Conservation (phyloP, 768 basidiomycete genomes). For the Boletus coccyginus region DNA sequence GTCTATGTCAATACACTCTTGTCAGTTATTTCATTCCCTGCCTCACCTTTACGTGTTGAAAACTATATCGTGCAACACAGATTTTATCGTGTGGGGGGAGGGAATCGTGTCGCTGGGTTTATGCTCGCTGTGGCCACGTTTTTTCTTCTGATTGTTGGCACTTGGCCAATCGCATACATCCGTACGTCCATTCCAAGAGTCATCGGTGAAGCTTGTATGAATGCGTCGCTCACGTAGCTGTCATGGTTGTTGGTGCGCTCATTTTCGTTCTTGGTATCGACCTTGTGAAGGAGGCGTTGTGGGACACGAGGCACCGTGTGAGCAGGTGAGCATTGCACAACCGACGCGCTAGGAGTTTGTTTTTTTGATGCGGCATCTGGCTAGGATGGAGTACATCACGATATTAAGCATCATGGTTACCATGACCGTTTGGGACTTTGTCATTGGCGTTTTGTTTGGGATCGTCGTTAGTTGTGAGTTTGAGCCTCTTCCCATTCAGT, state of each 20-base stretch:
- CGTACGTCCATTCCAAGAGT: slow-evolving; percentile 49
- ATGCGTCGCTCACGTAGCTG: slow-evolving; percentile 46
- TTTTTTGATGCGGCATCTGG: slow-evolving; percentile 8
- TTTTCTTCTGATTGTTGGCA: slow-evolving; percentile 75
- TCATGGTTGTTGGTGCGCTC: slow-evolving; percentile 87
- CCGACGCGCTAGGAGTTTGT: neutral
- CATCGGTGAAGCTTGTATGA: neutral
- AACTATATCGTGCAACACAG: slow-evolving; percentile 24
- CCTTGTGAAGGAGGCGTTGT: slow-evolving; percentile 91
- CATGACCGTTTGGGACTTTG: slow-evolving; percentile 96
- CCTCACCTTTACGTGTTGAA: neutral
- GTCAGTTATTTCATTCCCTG: slow-evolving; percentile 36
- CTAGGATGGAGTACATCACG: slow-evolving; percentile 75
- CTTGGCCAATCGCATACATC: slow-evolving; percentile 87
- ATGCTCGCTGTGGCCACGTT: slow-evolving; percentile 76
- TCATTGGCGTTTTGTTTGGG: slow-evolving; percentile 88
- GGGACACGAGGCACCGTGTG: slow-evolving; percentile 91
- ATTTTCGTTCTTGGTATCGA: slow-evolving; percentile 96
- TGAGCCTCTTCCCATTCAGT: neutral
- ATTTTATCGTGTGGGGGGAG: slow-evolving; percentile 94
- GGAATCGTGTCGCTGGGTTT: slow-evolving; percentile 78
- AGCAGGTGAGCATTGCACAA: slow-evolving; percentile 51
- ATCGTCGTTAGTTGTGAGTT: slow-evolving; percentile 84
- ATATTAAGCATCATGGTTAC: slow-evolving; percentile 83
- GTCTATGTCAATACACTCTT: slow-evolving; percentile 86